These are phyloP conservation scores for Amauroascus verrucosus DNA, from an alignment of 2,329 filamentous ascomycete species.

Conservation along the genomic window DNA sequence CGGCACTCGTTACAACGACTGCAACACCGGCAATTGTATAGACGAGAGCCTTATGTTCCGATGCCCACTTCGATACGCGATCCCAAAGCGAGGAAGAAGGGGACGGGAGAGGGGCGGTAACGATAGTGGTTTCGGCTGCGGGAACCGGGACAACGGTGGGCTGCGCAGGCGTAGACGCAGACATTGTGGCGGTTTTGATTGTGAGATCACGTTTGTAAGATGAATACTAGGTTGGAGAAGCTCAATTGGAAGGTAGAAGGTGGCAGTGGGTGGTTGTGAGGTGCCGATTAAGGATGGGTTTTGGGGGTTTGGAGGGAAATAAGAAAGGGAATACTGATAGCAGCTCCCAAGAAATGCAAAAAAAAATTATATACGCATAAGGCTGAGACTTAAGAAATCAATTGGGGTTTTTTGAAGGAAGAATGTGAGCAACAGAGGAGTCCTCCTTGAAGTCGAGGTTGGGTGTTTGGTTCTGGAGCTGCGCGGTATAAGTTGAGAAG, in stretches of 20 bases:
- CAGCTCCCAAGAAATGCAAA: neutral
- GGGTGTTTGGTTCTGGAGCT: no score
- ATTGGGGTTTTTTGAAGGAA: neutral
- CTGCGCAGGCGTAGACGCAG: neutral
- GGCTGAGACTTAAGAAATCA: neutral
- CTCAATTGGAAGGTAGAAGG: neutral
- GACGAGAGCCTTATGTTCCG: slow-evolving; percentile 88
- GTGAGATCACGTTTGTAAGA: neutral
- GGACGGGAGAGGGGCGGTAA: slow-evolving; percentile 9
- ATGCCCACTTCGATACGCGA: slow-evolving; percentile 79
- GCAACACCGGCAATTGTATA: slow-evolving; percentile 95
- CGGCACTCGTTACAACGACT: slow-evolving; percentile 79
- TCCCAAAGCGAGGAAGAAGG: slow-evolving; percentile 54
- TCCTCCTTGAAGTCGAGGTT: no score
- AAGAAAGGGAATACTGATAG: neutral
- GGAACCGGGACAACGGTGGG: slow-evolving; percentile 3
- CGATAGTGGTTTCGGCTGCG: slow-evolving; percentile 5
- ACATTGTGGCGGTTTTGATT: slow-evolving; percentile 2
- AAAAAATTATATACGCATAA: neutral
- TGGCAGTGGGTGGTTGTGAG: neutral
- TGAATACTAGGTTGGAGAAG: neutral
- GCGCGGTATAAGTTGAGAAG: no score
- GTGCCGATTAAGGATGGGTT: neutral
- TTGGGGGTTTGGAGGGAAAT: neutral
- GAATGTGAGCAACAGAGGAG: no score